phyloP scores from a whole-genome alignment of 2,329 filamentous ascomycete species.

The Monosporascus sp. region DNA sequence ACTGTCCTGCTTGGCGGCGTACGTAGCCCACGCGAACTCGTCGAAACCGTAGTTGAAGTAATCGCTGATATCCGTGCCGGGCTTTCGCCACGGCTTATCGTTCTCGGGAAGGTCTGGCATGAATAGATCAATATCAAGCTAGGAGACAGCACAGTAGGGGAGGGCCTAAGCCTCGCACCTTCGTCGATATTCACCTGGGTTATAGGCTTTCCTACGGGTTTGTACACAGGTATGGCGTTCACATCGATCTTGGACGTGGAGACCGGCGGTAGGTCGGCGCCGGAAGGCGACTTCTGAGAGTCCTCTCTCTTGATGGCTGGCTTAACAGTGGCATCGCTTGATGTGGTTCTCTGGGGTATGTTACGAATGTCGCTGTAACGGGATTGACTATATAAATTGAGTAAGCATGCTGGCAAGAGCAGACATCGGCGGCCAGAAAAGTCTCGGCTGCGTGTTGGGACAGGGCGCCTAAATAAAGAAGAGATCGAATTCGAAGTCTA shows the following conservation, averaged over 20 bases:
- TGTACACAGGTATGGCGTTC: conserved; percentile 74
- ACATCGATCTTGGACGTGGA: conserved; percentile 81
- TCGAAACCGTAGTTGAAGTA: conserved; percentile 99
- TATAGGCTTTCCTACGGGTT: conserved; percentile 73
- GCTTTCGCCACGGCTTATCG: conserved; percentile 91
- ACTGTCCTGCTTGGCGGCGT: conserved; percentile 80
- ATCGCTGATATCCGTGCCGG: conserved; percentile 89
- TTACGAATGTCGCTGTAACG: conserved; percentile 62
- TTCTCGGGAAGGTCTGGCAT: conserved; percentile 63
- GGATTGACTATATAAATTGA: conserved; percentile 40
- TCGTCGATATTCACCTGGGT: conserved; percentile 70
- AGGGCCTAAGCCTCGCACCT: conserved; percentile 31
- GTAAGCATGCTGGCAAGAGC: not conserved
- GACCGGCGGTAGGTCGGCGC: conserved; percentile 48
- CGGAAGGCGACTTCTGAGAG: conserved; percentile 22
- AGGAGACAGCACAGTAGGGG: not conserved
- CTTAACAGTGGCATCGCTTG: conserved; percentile 45
- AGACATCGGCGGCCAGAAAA: too few relatives aligned
- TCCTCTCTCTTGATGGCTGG: conserved; percentile 42
- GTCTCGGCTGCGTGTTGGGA: too few relatives aligned
- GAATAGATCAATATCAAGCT: conserved; percentile 6
- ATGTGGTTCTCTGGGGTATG: conserved; percentile 54
- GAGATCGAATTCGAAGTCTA: conserved; percentile 4
- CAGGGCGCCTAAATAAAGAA: not conserved
- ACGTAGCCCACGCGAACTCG: conserved; percentile 95